Evolutionary conservation across 2,329 filamentous ascomycete species (phyloP).

Genomic region (Clathrospora elynae): DNA sequence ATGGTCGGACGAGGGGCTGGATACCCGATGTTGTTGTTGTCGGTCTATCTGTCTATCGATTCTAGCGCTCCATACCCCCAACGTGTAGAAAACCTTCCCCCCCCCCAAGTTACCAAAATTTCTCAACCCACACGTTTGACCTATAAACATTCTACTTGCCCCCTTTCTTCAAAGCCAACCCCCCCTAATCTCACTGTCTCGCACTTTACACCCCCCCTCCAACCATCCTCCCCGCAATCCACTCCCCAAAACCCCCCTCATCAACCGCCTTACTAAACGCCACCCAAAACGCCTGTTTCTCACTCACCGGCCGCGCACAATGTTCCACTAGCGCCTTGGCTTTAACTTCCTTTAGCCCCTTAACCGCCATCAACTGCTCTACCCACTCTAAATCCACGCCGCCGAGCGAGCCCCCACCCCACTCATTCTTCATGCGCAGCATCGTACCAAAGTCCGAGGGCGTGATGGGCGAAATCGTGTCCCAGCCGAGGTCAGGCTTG

Average conservation of each 20-base stretch:
- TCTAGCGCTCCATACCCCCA: too few species aligned
- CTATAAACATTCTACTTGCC: too few species aligned
- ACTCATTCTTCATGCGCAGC: constrained; percentile 34
- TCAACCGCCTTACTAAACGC: constrained; percentile 65
- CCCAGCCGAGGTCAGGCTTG: constrained; percentile 56
- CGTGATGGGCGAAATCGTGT: constrained; percentile 47
- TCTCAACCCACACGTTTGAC: too few species aligned
- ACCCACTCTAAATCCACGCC: constrained; percentile 60
- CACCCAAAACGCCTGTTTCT: constrained; percentile 63
- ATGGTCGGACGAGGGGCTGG: too few species aligned
- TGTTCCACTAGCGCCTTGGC: constrained; percentile 61
- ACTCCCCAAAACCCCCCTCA: constrained; percentile 60
- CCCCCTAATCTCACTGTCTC: too few species aligned
- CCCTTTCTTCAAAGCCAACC: too few species aligned
- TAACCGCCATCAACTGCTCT: constrained; percentile 59
- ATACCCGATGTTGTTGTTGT: too few species aligned
- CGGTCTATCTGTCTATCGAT: too few species aligned
- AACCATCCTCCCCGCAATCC: constrained; percentile 52
- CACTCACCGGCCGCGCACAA: constrained; percentile 59
- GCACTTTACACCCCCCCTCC: too few species aligned
- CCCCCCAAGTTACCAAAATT: too few species aligned
- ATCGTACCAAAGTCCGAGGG: constrained; percentile 32
- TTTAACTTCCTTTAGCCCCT: constrained; percentile 56
- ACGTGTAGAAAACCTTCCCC: too few species aligned
- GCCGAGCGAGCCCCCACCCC: constrained; percentile 24